A percentile compares a stretch with the other conserved stretches of the same genome.
These are phyloP conservation scores for Penicillium capsulatum DNA, from an alignment of 2,329 filamentous ascomycete genomes.

Conservation along the genomic window DNA sequence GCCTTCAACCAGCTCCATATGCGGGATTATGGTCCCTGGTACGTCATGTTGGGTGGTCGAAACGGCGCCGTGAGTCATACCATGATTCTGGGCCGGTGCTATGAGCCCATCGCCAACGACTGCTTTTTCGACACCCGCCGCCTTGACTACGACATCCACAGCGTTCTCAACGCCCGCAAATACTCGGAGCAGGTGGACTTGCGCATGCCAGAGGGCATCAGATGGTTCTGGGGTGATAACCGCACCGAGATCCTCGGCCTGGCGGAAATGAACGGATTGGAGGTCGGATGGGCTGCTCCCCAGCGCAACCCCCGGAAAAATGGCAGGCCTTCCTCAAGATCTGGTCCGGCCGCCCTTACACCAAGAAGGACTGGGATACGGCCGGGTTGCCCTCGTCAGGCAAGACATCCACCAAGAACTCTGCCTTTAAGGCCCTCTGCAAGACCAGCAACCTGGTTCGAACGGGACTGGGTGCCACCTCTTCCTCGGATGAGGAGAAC, in stretches of 20 bases:
- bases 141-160: constrained; percentile 46
- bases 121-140: constrained; percentile 41
- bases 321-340: constrained; percentile 47
- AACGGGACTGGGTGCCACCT: constrained; percentile 27
- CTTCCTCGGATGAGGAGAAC: constrained; percentile 8
- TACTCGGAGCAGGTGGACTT: constrained; percentile 47
- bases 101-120: constrained; percentile 49
- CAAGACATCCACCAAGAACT: constrained; percentile 5
- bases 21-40: constrained; percentile 51
- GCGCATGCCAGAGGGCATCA: constrained; percentile 45
- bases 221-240: constrained; percentile 57
- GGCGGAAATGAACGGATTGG: constrained; percentile 51
- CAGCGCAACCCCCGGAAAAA: constrained; percentile 42
- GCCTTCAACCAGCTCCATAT: constrained; percentile 41
- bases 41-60: constrained; percentile 43
- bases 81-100: constrained; percentile 52
- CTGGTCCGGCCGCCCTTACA: constrained; percentile 38
- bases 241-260: constrained; percentile 55
- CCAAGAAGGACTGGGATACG: constrained; percentile 10
- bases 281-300: constrained; percentile 47
- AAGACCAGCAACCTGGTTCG: constrained; percentile 41
- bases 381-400: constrained; percentile 8
- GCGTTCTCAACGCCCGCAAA: constrained; percentile 45
- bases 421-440: constrained; percentile 29
- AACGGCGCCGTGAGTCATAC: constrained; percentile 49